Conservation (phyloP, 108 stramenopile genomes). For the Stephanodiscus triporus region DNA sequence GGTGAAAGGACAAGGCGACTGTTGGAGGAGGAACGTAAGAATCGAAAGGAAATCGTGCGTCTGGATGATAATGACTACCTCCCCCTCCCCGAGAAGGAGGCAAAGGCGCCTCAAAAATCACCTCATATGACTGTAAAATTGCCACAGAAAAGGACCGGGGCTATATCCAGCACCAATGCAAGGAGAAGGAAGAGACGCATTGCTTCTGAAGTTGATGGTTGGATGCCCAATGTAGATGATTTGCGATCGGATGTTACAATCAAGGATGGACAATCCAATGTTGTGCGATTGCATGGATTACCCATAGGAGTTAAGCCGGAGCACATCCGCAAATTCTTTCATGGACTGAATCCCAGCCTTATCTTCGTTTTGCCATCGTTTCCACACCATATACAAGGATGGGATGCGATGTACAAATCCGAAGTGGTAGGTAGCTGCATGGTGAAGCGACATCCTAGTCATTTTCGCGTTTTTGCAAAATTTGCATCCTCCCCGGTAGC, state of each 20-base stretch:
- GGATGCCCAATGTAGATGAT: conserved; percentile 53
- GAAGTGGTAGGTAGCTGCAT: neutral
- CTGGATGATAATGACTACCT: conserved; percentile 36
- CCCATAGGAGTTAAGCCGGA: conserved; percentile 57
- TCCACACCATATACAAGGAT: conserved; percentile 30
- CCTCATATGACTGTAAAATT: conserved; percentile 1
- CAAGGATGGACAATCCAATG: conserved; percentile 57
- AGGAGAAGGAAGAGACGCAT: conserved; percentile 21
- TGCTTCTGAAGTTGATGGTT: conserved; percentile 43
- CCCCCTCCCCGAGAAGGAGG: conserved; percentile 1
- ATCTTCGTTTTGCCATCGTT: conserved; percentile 62
- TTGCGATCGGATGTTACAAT: conserved; percentile 21
- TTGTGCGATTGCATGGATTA: conserved; percentile 74
- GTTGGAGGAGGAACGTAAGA: conserved; percentile 64
- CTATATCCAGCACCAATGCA: conserved; percentile 14
- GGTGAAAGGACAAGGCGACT: conserved; percentile 64
- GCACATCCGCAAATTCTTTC: conserved; percentile 68
- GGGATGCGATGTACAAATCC: conserved; percentile 43
- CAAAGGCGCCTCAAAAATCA: conserved; percentile 1
- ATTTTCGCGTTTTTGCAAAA: conserved; percentile 63
- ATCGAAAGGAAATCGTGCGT: conserved; percentile 70
- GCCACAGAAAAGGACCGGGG: conserved; percentile 12
- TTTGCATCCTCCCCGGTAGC: conserved; percentile 63
- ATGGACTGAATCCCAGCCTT: conserved; percentile 62
- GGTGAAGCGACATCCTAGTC: conserved; percentile 30